Evolutionary conservation across 2,329 filamentous ascomycete genomes (phyloP).

Genomic region (Trichophyton benhamiae): DNA sequence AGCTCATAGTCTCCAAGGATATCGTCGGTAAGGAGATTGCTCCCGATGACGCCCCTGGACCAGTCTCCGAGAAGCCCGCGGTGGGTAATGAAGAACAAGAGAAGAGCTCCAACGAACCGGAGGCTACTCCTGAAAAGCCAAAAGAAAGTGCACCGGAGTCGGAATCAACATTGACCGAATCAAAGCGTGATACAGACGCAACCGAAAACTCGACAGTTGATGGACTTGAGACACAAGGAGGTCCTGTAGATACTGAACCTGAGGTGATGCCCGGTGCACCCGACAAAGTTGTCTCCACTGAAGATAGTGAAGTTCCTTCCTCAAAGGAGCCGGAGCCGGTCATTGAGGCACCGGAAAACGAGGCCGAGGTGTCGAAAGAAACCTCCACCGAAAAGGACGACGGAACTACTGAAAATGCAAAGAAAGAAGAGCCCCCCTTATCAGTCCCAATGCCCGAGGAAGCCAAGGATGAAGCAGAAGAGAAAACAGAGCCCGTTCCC

Average conservation of each 20-base stretch:
- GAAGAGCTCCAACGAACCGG: not conserved
- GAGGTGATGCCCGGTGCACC: not conserved
- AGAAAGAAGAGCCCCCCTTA: not conserved
- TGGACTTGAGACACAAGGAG: not conserved
- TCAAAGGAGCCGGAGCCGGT: not conserved
- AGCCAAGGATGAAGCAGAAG: not conserved
- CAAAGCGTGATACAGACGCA: not conserved
- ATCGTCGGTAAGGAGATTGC: not conserved
- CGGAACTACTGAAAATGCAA: not conserved
- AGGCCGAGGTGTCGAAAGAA: not conserved
- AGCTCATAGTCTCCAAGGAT: not conserved
- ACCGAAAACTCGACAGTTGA: not conserved
- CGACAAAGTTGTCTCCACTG: not conserved
- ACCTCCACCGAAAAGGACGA: not conserved
- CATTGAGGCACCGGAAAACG: not conserved
- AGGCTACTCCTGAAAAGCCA: not conserved
- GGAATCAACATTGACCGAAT: not conserved
- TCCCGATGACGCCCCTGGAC: not conserved
- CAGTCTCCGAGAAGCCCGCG: not conserved
- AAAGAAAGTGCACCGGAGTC: not conserved
- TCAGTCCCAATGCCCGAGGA: not conserved
- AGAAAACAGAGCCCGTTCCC: not conserved
- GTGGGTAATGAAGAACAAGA: not conserved
- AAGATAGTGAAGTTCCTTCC: not conserved
- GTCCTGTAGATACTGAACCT: not conserved